Evolutionary conservation across 345 rosid genomes (phyloP).

Genomic region (Citrus sp.): DNA sequence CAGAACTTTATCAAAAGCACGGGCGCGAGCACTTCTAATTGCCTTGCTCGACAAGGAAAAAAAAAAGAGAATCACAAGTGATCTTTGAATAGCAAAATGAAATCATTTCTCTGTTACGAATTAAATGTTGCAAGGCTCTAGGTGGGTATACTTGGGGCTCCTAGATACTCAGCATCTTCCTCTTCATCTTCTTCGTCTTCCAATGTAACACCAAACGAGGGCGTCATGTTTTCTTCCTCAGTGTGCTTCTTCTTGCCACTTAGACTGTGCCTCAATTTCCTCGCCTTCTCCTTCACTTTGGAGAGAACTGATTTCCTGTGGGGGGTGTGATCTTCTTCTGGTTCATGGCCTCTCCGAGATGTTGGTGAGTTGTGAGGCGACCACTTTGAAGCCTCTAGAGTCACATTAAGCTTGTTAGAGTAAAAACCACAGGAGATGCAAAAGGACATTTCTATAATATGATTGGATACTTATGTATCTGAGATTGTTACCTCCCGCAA

Average conservation of each 20-base stretch:
- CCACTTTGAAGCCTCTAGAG: constrained; percentile 40
- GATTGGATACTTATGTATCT: neutral
- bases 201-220: constrained; percentile 41
- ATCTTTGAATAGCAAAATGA: neutral
- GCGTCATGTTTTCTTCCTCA: constrained; percentile 41
- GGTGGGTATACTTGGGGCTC: constrained; percentile 60
- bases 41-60: neutral
- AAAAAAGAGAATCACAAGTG: neutral
- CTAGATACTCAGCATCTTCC: constrained; percentile 62
- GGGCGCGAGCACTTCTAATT: neutral
- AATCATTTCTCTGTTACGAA: neutral
- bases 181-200: constrained; percentile 43
- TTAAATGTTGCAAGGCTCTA: neutral
- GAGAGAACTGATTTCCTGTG: constrained; percentile 64
- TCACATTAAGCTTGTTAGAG: neutral
- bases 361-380: constrained; percentile 22
- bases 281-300: constrained; percentile 69
- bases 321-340: constrained; percentile 37
- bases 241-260: constrained; percentile 48
- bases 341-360: constrained; percentile 30
- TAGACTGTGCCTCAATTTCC: constrained; percentile 48
- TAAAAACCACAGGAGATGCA: neutral
- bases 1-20: neutral
- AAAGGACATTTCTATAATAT: neutral
- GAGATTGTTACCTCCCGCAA: neutral